Base-by-base conservation (phyloP, 768 basidiomycete species). In the Lactifluus rugatus region DNA sequence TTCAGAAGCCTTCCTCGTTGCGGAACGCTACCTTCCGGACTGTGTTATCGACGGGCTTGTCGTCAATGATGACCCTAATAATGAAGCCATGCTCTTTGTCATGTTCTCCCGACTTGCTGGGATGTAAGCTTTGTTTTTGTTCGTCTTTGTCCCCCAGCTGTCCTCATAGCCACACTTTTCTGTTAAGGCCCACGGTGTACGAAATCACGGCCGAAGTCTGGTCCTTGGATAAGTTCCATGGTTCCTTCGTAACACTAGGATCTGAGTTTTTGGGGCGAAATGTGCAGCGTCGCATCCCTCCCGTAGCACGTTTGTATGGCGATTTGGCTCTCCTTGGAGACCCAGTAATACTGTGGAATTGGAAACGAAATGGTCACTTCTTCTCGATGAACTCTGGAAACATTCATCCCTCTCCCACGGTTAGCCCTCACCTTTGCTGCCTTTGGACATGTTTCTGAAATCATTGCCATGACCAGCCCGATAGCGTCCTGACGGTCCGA, bases 221-320 rank as follows among this genome's bases (percentile, higher is more conserved):
- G 46, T 63, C 66, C 1, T 62, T 71, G 19, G 71, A 72, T 52
- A 68, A 58, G 28, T 72, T 71, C 58, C 70, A 68, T 44, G 70
- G 71, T 28, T 50, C 54, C 26, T 70, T 71, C 59, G 52, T 44
- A 28, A 49, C 49, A 16, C 44, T 64, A 1, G 46, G 52, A 26
- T 54, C 49, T 3, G 50, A 57, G 31, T 16, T 52, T 44, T 32
- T 62, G 46, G 37, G 46, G 14, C 34, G 34, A 17, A 52, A 52
- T 11, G 44, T 36, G 31, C 42, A 50, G 34, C 57, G 57, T 9
- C 56, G 52, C 36, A 31, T 59, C 32, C 48, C 62, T 26, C 50
- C 60, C 19, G 21, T 62, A 9, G 51, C 52, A 45, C 49, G 61
- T 39, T 42, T 64, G 19, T 54, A 39, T 26, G 63, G 63, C 23